phyloP scores from a whole-genome alignment of 2,329 filamentous ascomycete species.

The Fusarium bactridioides region DNA sequence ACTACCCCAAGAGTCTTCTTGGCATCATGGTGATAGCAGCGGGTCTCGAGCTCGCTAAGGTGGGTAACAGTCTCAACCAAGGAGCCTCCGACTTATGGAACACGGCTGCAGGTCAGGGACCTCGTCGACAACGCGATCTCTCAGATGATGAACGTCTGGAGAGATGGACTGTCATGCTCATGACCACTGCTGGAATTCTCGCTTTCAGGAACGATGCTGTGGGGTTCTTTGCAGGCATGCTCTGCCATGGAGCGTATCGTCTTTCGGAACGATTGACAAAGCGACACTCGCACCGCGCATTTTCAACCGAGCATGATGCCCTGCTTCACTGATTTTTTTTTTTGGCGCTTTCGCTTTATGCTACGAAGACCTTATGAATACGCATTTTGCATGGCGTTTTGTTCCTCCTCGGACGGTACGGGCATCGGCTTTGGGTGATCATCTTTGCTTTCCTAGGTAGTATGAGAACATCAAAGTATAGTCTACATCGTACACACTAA shows the following conservation, averaged over 20 bases:
- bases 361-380: background rate
- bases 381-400: background rate
- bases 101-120: conserved; percentile 51
- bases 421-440: background rate
- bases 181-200: conserved; percentile 81
- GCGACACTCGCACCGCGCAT: conserved; percentile 43
- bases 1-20: conserved; percentile 79
- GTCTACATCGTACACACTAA: background rate
- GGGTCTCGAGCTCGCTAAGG: conserved; percentile 85
- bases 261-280: conserved; percentile 54
- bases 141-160: conserved; percentile 74
- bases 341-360: background rate
- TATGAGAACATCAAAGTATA: background rate
- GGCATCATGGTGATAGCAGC: conserved; percentile 91
- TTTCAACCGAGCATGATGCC: conserved; percentile 42
- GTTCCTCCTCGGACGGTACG: background rate
- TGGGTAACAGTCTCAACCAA: conserved; percentile 85
- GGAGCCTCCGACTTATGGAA: conserved; percentile 68
- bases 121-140: conserved; percentile 59
- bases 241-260: conserved; percentile 76
- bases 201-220: conserved; percentile 91
- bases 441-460: background rate
- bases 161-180: conserved; percentile 89
- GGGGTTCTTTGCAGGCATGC: conserved; percentile 82
- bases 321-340: conserved; percentile 39